Evolutionary conservation across 768 basidiomycete genomes (phyloP), one percentile per base, ranked within the genome.

Genomic region (Collybia sp.): DNA sequence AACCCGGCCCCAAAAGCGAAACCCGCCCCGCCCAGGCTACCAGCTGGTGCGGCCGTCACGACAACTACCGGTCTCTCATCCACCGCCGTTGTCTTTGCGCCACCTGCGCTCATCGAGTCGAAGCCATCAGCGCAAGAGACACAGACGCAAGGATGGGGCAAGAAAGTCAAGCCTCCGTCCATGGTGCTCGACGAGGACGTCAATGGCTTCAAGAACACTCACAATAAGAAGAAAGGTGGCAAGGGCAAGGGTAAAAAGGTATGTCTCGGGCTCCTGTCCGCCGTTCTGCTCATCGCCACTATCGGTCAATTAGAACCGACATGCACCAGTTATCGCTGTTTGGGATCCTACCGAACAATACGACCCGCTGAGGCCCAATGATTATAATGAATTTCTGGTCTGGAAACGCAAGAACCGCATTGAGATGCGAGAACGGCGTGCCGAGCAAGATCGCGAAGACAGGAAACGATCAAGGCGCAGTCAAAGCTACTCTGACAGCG

Each of bases 101-200:
- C 83, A 1, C 88, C 88, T 8, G 71, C 75, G 30, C 61, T 87
- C 12, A 68, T 82, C 32, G 69, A 76, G 33, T 50, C 65, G 3
- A 52, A 63, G 12, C 47, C 63, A 16, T 49, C 57, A 33, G 46
- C 63, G 6, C 57, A 61, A 41, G 57, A 66, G 2, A 42, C 67
- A n/a, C 66, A 72, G 53, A 66, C 73, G 13, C 78, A 82, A 52
- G 82, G 83, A 53, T 91, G 90, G 90, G 86, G 86, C 36, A 88
- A 85, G 66, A 91, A 91, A 60, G 83, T 92, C 58, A 91, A 91
- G 56, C 90, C 91, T 12, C 91, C 91, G 2, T 87, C 87, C 0
- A 92, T 93, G 88, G 73, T 92, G 16, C 76, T 93, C 9, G 90
- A 93, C 49, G 91, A 93, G 49, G 88, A 93, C 50, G 72, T 93